Evolutionary conservation across 345 rosid genomes (phyloP).

Genomic region (Lumnitzera racemosa): DNA sequence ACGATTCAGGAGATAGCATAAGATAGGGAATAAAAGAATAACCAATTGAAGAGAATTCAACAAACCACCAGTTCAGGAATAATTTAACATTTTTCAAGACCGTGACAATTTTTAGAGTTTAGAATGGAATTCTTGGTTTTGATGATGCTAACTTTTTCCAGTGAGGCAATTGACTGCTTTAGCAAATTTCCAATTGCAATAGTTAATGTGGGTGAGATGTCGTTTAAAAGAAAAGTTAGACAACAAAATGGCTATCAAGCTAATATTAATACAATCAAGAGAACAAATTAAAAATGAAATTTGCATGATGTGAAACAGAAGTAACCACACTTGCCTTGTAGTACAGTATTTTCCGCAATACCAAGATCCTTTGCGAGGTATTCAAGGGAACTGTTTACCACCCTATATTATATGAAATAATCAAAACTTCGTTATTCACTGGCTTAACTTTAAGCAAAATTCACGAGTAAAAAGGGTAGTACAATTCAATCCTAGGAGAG

Average conservation of each 20-base stretch:
- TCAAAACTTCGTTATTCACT: not conserved
- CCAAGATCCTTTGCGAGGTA: constrained; percentile 96
- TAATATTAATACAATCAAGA: not conserved
- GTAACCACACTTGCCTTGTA: constrained; percentile 61
- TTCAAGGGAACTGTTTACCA: constrained; percentile 93
- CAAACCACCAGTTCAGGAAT: too few relatives aligned
- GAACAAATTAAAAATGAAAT: not conserved
- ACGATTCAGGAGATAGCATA: not conserved
- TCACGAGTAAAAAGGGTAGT: not conserved
- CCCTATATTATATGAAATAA: constrained; percentile 36
- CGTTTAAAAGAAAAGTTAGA: too few relatives aligned
- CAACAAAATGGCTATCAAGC: too few relatives aligned
- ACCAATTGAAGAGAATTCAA: too few relatives aligned
- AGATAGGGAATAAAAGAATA: not conserved
- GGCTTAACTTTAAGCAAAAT: not conserved
- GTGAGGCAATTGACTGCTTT: not conserved
- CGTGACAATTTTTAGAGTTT: not conserved
- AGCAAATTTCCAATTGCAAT: not conserved
- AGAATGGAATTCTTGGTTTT: not conserved
- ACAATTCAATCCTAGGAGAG: not conserved
- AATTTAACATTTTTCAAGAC: not conserved
- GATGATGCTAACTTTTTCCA: not conserved
- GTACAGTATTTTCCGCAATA: constrained; percentile 66
- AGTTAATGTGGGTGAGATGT: too few relatives aligned
- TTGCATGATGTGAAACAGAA: not conserved